Percentiles rank a stretch among this genome's conserved stretches.
These are phyloP conservation scores for Oxytropis ochrocephala DNA, from an alignment of 306 rosid species.

Conservation along the genomic window DNA sequence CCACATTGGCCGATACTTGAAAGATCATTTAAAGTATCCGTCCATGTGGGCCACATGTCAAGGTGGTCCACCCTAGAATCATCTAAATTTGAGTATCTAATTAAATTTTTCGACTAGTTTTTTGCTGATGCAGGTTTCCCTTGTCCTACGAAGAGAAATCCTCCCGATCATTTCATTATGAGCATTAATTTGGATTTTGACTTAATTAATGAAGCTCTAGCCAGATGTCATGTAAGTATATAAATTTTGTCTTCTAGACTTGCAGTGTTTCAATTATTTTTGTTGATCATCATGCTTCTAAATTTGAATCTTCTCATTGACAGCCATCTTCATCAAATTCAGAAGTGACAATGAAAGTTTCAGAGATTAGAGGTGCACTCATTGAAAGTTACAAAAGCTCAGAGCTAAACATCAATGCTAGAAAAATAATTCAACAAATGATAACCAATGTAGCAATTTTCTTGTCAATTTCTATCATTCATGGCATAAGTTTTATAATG, in stretches of 20 bases:
- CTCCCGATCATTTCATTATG: slow-evolving; percentile 75
- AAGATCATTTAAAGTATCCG: too few species aligned
- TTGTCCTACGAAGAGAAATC: slow-evolving; percentile 65
- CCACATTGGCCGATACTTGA: too few species aligned
- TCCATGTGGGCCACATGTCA: too few species aligned
- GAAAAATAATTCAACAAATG: slow-evolving; percentile 39
- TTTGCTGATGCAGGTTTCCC: slow-evolving; percentile 70
- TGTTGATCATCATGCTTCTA: not conserved
- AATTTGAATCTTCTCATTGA: not conserved
- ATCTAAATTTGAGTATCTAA: not conserved
- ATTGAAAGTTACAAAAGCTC: slow-evolving; percentile 51
- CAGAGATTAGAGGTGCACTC: slow-evolving; percentile 57
- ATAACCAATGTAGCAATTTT: slow-evolving; percentile 45
- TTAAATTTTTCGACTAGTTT: slow-evolving; percentile 37
- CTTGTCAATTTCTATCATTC: not conserved
- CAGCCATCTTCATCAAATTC: slow-evolving; percentile 45
- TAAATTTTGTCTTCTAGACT: not conserved
- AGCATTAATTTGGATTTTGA: slow-evolving; percentile 61
- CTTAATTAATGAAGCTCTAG: slow-evolving; percentile 34
- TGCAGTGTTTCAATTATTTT: not conserved
- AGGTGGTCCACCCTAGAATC: too few species aligned
- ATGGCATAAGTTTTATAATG: too few species aligned
- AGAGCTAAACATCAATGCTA: slow-evolving; percentile 34
- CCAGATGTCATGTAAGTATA: slow-evolving; percentile 32
- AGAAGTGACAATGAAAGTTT: slow-evolving; percentile 32